Base-by-base conservation (phyloP, 306 rosid species). In the Fragaria vesca region DNA sequence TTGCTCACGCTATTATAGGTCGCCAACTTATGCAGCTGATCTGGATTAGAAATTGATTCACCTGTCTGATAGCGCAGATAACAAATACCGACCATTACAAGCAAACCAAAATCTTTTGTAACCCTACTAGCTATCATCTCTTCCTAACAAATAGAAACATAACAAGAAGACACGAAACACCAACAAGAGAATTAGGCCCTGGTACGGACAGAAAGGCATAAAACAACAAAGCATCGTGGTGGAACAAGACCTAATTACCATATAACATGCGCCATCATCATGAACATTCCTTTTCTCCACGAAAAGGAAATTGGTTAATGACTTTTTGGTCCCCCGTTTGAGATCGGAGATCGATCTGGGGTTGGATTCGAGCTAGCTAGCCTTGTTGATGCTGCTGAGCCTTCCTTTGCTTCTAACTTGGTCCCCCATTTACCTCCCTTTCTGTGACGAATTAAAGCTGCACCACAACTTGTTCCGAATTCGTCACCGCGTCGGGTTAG, bases 191-290 rank as follows among this genome's bases (percentile, higher is more conserved):
- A 63, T n/a, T 65, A 36, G 70, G 70, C 70, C 5, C 18, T 9
- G 46, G 70, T 36, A 10, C 0, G 0, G 70, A 11, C n/a, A 16
- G 7, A 36, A 65, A 18, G 70, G 20, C 70, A 65, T 43, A 65
- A 65, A 65, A 36, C 45, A 65, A 65, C 69, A 18, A 65, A 65
- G 67, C 42, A 62, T 12, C 9, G 34, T 26, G 38, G 40, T 28
- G 68, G 42, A 26, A 62, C 42, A 62, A 12, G 10, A 30, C 68
- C 38, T 62, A 30, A 62, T 28, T 62, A 62, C 68, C 40, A 62
- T 61, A 10, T 17, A 65, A 65, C 69, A 65, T 65, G 69, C 69
- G 69, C 43, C 21, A 34, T 5, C 40, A 65, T 65, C 69, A 60
- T 62, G 46, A 32, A 30, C 15, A 42, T 16, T 70, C 30, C 46